Evolutionary conservation across 495 filamentous ascomycete genomes (phyloP).

Genomic region (Podospora tetraspora): DNA sequence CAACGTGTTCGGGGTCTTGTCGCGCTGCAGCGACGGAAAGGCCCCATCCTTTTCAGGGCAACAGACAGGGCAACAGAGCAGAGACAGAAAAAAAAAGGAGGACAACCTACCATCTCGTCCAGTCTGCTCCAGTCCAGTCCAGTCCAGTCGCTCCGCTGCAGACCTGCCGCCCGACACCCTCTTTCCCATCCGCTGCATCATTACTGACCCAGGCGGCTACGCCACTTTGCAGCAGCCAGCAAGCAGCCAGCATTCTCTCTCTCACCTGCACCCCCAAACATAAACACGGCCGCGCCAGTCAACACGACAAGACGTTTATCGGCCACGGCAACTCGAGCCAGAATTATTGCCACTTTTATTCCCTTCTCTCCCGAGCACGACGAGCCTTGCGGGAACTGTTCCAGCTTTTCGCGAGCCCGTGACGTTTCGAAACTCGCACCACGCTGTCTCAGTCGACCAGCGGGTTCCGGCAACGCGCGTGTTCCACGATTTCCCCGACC

Average conservation of each 20-base stretch:
- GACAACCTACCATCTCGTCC: background rate
- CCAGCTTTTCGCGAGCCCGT: background rate
- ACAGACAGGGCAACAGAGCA: background rate
- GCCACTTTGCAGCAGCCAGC: conserved; percentile 16
- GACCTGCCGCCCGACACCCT: background rate
- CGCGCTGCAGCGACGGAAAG: background rate
- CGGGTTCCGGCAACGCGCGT: background rate
- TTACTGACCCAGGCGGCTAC: conserved; percentile 19
- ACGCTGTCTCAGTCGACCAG: conserved; percentile 6
- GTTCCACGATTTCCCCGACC: background rate
- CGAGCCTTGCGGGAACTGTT: no score
- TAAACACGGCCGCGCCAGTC: conserved; percentile 18
- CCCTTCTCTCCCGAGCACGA: background rate
- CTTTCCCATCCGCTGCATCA: background rate
- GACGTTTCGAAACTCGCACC: background rate
- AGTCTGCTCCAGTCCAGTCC: no score
- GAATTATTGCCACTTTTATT: conserved; percentile 3
- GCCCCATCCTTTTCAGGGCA: background rate
- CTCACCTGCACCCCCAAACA: conserved; percentile 11
- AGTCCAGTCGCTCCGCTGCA: background rate
- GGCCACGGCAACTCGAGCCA: background rate
- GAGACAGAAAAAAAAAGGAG: background rate
- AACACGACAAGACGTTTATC: conserved; percentile 6
- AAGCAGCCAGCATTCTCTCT: conserved; percentile 4
- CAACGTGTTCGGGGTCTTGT: conserved; percentile 3